Evolutionary conservation across 371 early-diverging fungal species (phyloP), one percentile per base, ranked within the genome.

Genomic region (Lichtheimia corymbifera): DNA sequence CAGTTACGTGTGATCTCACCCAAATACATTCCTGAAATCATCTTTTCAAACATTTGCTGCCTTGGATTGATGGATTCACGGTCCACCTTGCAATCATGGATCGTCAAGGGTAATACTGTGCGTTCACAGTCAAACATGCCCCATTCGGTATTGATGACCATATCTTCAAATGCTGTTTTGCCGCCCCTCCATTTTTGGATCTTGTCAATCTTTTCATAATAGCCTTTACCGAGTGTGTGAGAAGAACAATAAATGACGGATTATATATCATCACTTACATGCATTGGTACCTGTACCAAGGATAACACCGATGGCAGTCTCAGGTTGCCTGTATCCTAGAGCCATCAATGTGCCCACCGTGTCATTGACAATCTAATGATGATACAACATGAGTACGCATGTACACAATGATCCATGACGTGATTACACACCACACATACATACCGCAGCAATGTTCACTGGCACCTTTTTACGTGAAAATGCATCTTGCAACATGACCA

Each of bases 221-320:
- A 95, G 25, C 76, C 79, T 75, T 11, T 41, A 9, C n/a, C 45
- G 7, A 45, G 40, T 20, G 5, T 18, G 41, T 30, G 11, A 41
- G 9, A 30, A 50, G 27, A 15, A 15, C 13, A 13, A 18, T 18
- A 45, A 43, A 43, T 14, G n/a, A 22, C 22, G 22, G 22, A 28
- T 28, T 28, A 28, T 4, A 7, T 28, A 28, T 28, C 28, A 1
- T 40, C 24, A 13, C 67, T 55, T 62, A 67, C 68, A 61, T 30
- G 94, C 96, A 68, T 98, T 98, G 64, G 94, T 91, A 40, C 99
- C 99, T 13, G 99, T 99, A 55, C 99, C 99, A 42, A 97, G 82
- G 62, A 97, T 96, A 25, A 96, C 92, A 64, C 96, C 97, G 73
- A 96, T 85, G 62, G 83, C 74, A 22, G 95, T 93, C 44, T 88